These are phyloP conservation scores for Aspergillus wentii DNA, from an alignment of 495 filamentous ascomycete species.

Conservation along the genomic window DNA sequence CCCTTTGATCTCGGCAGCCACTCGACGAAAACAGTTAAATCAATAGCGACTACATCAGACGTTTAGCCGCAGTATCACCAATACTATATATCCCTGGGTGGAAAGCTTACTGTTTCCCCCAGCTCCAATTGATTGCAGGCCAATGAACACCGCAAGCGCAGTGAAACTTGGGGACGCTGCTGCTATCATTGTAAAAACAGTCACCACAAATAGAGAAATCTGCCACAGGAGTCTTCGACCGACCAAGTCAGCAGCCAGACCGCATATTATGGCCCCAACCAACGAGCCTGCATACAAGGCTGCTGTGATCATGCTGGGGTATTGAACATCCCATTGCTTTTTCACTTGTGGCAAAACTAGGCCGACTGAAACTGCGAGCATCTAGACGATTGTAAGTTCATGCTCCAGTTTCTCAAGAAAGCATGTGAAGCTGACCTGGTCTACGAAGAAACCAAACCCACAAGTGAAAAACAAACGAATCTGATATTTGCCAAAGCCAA, in stretches of 20 bases:
- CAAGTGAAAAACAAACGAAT: constrained; percentile 3
- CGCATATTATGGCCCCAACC: constrained; percentile 3
- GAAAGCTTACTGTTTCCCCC: constrained; percentile 7
- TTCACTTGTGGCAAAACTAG: constrained; percentile 5
- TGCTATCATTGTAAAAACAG: constrained; percentile 1
- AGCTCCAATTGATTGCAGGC: background rate
- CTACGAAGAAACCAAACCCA: constrained; percentile 7
- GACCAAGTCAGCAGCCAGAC: constrained; percentile 1
- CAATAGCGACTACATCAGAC: constrained; percentile 4
- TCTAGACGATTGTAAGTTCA: background rate
- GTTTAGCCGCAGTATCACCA: background rate
- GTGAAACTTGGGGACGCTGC: constrained; percentile 3
- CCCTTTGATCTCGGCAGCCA: background rate
- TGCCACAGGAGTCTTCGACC: constrained; percentile 5
- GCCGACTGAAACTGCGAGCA: constrained; percentile 4
- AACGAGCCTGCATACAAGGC: constrained; percentile 1
- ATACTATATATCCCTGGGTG: background rate
- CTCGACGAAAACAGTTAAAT: constrained; percentile 4
- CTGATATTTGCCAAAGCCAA: constrained; percentile 8
- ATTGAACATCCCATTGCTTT: constrained; percentile 1
- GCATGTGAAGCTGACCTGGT: constrained; percentile 3
- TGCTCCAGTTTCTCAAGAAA: background rate
- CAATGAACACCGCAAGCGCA: constrained; percentile 1
- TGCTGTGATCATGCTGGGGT: constrained; percentile 2
- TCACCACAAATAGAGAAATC: constrained; percentile 4